phyloP scores from a whole-genome alignment of 805 yeast species.

The Zygosaccharomyces bailii region DNA sequence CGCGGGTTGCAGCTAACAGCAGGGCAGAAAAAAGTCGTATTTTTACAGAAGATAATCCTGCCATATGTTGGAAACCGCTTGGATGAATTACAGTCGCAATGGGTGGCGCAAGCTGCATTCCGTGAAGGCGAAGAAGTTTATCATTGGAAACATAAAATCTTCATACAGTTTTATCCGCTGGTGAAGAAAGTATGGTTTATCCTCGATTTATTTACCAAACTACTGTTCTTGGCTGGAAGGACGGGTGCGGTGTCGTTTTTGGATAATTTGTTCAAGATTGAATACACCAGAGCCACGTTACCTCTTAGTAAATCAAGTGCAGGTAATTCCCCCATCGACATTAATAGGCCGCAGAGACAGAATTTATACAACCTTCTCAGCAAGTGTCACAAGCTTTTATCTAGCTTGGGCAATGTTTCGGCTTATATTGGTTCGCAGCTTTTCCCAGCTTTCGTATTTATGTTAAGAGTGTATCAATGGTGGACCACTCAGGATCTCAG shows the following conservation, averaged over 20 bases:
- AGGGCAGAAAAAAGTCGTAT: constrained; percentile 51
- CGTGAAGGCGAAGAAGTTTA: constrained; percentile 34
- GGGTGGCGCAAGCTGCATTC: constrained; percentile 53
- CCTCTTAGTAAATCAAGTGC: constrained; percentile 18
- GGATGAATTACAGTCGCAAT: constrained; percentile 57
- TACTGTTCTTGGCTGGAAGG: constrained; percentile 64
- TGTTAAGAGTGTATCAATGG: constrained; percentile 87
- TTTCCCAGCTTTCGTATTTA: constrained; percentile 78
- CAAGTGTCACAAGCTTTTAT: constrained; percentile 16
- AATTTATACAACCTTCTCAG: constrained; percentile 28
- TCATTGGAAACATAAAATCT: constrained; percentile 23
- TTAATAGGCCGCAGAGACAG: constrained; percentile 34
- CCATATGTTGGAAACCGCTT: constrained; percentile 71
- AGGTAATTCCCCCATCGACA: not conserved
- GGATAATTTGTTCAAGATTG: constrained; percentile 58
- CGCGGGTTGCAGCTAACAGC: constrained; percentile 43
- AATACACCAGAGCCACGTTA: constrained; percentile 47
- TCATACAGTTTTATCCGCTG: constrained; percentile 54
- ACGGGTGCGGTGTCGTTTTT: constrained; percentile 60
- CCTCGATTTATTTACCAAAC: constrained; percentile 52
- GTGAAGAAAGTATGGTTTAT: constrained; percentile 46
- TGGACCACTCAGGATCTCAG: constrained; percentile 80
- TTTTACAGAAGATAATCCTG: constrained; percentile 58
- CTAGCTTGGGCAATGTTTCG: constrained; percentile 14
- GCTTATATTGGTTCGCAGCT: constrained; percentile 43